Percentiles rank a stretch among this genome's conserved stretches.
These are phyloP conservation scores for Venturia aucupariae DNA, from an alignment of 2,329 filamentous ascomycete species.

Conservation along the genomic window DNA sequence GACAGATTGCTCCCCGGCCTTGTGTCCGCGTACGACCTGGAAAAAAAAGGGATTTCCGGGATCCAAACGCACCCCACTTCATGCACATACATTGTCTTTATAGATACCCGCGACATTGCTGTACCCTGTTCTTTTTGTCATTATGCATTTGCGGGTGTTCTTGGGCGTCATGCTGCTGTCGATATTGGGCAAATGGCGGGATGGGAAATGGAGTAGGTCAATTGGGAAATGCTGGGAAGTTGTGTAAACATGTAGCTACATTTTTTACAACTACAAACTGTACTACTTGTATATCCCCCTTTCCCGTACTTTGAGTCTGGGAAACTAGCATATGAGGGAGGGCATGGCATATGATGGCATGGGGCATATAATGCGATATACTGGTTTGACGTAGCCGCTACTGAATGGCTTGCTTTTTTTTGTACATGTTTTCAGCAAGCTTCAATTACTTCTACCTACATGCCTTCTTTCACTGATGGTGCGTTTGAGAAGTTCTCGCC, in stretches of 20 bases:
- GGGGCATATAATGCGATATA: background rate
- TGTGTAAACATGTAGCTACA: background rate
- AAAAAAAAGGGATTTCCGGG: background rate
- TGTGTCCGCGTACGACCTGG: background rate
- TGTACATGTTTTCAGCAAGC: background rate
- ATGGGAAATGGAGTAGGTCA: background rate
- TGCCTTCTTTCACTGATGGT: background rate
- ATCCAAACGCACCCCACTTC: background rate
- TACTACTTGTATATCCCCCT: background rate
- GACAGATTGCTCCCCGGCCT: background rate
- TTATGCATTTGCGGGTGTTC: background rate
- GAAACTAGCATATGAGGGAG: too few relatives aligned
- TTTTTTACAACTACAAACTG: background rate
- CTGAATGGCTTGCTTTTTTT: background rate
- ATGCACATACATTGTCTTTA: constrained; percentile 9
- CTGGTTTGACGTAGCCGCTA: background rate
- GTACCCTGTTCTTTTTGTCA: background rate
- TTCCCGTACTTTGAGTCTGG: background rate
- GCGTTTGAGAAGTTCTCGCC: too few relatives aligned
- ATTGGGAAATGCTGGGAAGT: background rate
- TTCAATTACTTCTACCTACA: background rate
- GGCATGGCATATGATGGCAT: background rate
- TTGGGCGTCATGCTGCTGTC: background rate
- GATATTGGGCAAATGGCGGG: background rate
- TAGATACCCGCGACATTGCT: constrained; percentile 7